Evolutionary conservation across 2,329 filamentous ascomycete genomes (phyloP).

Genomic region (Ophiosphaerella herpotricha): DNA sequence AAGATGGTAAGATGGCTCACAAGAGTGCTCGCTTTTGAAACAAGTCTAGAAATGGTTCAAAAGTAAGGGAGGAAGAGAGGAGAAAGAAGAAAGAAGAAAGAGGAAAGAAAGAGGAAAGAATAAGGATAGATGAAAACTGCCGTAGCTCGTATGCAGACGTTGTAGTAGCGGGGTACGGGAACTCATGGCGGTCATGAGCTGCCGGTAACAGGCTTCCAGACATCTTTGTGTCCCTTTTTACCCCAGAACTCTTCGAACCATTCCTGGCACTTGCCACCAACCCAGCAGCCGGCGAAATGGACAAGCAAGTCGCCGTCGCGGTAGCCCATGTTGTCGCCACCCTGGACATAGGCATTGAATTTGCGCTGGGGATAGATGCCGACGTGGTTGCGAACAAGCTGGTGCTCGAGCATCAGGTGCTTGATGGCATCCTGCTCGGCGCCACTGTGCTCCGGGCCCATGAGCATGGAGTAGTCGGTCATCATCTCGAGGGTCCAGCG

Average conservation of each 20-base stretch:
- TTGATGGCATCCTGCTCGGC: constrained; percentile 46
- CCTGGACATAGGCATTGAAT: constrained; percentile 46
- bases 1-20: not conserved
- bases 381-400: constrained; percentile 44
- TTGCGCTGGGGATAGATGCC: constrained; percentile 45
- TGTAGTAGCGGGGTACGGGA: not conserved
- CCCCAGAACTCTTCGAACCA: constrained; percentile 46
- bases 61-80: not conserved
- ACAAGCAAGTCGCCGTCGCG: constrained; percentile 47
- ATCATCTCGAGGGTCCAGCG: constrained; percentile 47
- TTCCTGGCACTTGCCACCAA: constrained; percentile 37
- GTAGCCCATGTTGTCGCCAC: constrained; percentile 45
- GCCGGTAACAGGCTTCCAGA: constrained; percentile 20
- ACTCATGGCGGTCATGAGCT: not conserved
- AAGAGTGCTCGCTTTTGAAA: not conserved
- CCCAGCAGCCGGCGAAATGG: constrained; percentile 50
- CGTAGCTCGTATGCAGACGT: no score
- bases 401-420: constrained; percentile 43
- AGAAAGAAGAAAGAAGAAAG: no score
- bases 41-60: no score
- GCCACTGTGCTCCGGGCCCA: constrained; percentile 37
- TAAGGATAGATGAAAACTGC: not conserved
- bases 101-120: not conserved
- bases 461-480: constrained; percentile 44
- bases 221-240: constrained; percentile 30